Conservation (phyloP, 306 rosid species). For the Prunus davidiana region DNA sequence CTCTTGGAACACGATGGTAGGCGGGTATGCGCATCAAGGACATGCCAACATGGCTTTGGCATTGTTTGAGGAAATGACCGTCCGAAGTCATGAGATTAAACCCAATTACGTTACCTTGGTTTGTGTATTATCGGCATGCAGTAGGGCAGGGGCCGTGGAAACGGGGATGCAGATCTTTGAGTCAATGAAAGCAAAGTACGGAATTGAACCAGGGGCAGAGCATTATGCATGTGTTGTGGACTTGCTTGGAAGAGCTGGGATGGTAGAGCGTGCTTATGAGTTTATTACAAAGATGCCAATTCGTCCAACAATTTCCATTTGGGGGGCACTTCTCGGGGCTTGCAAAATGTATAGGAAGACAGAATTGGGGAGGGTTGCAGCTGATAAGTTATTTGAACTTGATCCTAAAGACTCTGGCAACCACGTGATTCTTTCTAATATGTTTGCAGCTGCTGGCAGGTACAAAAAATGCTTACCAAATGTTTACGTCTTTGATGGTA, state of each 20-base stretch:
- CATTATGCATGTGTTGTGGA: slow-evolving; percentile 85
- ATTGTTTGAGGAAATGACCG: slow-evolving; percentile 56
- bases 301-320: slow-evolving; percentile 64
- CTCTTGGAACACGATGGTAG: slow-evolving; percentile 70
- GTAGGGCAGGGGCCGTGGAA: slow-evolving; percentile 73
- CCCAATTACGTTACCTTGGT: slow-evolving; percentile 75
- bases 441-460: slow-evolving; percentile 84
- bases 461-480: slow-evolving; percentile 8
- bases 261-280: slow-evolving; percentile 78
- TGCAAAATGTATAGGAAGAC: slow-evolving; percentile 72
- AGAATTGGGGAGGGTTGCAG: slow-evolving; percentile 69
- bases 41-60: slow-evolving; percentile 59
- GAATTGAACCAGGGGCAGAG: slow-evolving; percentile 70
- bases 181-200: slow-evolving; percentile 55
- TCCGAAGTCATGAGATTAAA: slow-evolving; percentile 16
- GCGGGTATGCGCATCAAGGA: slow-evolving; percentile 80
- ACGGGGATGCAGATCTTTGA: slow-evolving; percentile 64
- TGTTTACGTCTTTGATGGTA: not conserved
- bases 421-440: slow-evolving; percentile 78
- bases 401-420: slow-evolving; percentile 91
- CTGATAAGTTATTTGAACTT: slow-evolving; percentile 70
- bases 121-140: slow-evolving; percentile 70
- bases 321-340: slow-evolving; percentile 89
- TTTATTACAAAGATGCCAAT: slow-evolving; percentile 67
- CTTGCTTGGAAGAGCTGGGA: slow-evolving; percentile 75